Evolutionary conservation across 768 basidiomycete species (phyloP), one percentile per base, ranked within the genome.

Genomic region (Kondoa subrosea): DNA sequence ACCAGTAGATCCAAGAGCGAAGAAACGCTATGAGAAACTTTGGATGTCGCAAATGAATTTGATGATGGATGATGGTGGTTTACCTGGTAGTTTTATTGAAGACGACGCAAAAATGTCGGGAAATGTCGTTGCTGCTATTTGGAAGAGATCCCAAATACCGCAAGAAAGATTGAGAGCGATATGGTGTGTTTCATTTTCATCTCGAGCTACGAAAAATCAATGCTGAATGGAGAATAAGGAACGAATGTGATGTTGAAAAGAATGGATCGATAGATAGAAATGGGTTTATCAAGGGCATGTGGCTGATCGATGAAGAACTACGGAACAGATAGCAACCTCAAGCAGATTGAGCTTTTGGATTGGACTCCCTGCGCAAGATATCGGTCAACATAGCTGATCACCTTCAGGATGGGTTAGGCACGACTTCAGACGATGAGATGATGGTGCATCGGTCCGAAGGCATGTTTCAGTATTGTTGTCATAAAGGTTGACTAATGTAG

Each of bases 81-180:
- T n/a, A n/a, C n/a, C n/a, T n/a, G n/a, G n/a, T n/a, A n/a, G n/a
- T n/a, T n/a, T n/a, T n/a, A n/a, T n/a, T n/a, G 61, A 33, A 8
- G 15, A 16, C n/a, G 21, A 50, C 12, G 26, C 30, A 27, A 32
- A 63, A 17, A 30, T 63, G n/a, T 32, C 61, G 3, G 61, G 26
- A 3, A n/a, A 16, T 32, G 61, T 63, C 3, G 61, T 63, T 27
- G 61, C 29, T 27, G 29, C 8, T 3, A 31, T 63, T 21, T 63
- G 61, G 61, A 63, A 63, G 4, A 27, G 61, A 32, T 63, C 61
- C 4, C 15, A n/a, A 33, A 12, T 63, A 32, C 61, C 61, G n/a
- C 17, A 8, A 17, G 27, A 27, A 21, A n/a, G 33, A 32, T 32
- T 63, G 61, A 29, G 8, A 12, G 61, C 30, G 61, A 63, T 63